Base-by-base conservation (phyloP, 768 basidiomycete genomes). In the Lactarius evosmus region DNA sequence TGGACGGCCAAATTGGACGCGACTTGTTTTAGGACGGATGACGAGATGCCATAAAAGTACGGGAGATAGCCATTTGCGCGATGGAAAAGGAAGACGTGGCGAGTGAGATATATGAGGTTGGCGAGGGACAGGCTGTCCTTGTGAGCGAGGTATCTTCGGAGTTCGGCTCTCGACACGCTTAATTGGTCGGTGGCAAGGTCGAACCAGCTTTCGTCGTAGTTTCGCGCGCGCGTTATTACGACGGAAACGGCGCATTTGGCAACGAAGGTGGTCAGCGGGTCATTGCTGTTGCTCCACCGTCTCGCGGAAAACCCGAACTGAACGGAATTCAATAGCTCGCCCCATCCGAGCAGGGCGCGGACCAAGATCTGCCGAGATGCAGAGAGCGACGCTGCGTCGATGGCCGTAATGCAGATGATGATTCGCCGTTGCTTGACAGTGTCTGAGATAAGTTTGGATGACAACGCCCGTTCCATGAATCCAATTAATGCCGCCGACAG, bases 371-470 rank as follows among this genome's bases (percentile, higher is more conserved):
- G 40, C 14, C n/a, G 41, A 30, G 56, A 63, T 22, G 62, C 56
- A 29, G 40, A 44, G 27, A 58, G 51, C 11, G 25, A 44, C 5
- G 56, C 41, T n/a, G 25, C 22, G 14, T 63, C 56, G 16, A 63
- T 30, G 50, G 32, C 62, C 27, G 22, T 44, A 17, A 14, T 63
- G 27, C 50, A 36, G 22, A 63, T 63, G 38, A 41, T 19, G 32
- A 63, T 34, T 22, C 62, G 56, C 7, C 50, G 57, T 53, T 63
- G 62, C 30, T 44, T 59, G 38, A 63, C 25, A 27, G 52, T 25
- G n/a, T 59, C 63, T 3, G 57, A 49, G 33, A 64, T 29, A 11
- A 54, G 27, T 19, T 55, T 60, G 17, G 58, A 59, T 14, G 58
- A 49, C 2, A 64, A 12, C 0, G 63, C 38, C 14, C 58, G 51